A percentile compares a stretch with the other conserved stretches of the same genome.
phyloP scores from a whole-genome alignment of 148 eudicot species.

The Agrostemma githago region DNA sequence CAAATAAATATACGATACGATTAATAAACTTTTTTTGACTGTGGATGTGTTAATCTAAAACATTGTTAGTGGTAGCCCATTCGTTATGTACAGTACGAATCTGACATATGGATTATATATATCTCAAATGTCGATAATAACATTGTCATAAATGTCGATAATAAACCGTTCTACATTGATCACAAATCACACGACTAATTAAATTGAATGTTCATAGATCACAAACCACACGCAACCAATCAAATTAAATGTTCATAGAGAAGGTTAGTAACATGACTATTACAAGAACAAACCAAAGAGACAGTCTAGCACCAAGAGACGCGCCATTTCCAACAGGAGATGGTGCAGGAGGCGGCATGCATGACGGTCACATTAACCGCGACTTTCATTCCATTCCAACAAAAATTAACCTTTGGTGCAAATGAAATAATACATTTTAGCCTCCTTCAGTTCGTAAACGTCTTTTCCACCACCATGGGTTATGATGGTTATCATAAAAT shows the following conservation, averaged over 20 bases:
- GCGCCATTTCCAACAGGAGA: slow-evolving; percentile 26
- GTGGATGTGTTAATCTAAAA: too few relatives aligned
- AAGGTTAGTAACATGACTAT: not conserved
- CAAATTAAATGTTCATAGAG: not conserved
- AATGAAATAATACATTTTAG: slow-evolving; percentile 48
- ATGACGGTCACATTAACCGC: slow-evolving; percentile 33
- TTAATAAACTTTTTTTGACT: too few relatives aligned
- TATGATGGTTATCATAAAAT: slow-evolving; percentile 38
- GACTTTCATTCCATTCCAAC: slow-evolving; percentile 51
- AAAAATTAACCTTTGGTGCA: slow-evolving; percentile 56
- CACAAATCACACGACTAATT: too few relatives aligned
- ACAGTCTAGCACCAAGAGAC: not conserved
- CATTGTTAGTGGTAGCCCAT: too few relatives aligned
- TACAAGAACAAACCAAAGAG: not conserved
- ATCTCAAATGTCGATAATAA: too few relatives aligned
- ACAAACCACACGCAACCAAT: too few relatives aligned
- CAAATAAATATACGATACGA: too few relatives aligned
- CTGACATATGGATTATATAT: too few relatives aligned
- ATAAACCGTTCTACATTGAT: too few relatives aligned
- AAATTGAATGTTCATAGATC: too few relatives aligned
- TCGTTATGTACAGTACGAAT: too few relatives aligned
- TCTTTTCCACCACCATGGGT: slow-evolving; percentile 48
- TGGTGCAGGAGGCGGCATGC: slow-evolving; percentile 31
- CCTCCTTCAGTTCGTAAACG: slow-evolving; percentile 37
- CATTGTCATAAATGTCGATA: too few relatives aligned